Percentiles rank a stretch among this genome's conserved stretches.
Evolutionary conservation across 148 eudicot genomes (phyloP).

Genomic region (Nyssa sinensis): DNA sequence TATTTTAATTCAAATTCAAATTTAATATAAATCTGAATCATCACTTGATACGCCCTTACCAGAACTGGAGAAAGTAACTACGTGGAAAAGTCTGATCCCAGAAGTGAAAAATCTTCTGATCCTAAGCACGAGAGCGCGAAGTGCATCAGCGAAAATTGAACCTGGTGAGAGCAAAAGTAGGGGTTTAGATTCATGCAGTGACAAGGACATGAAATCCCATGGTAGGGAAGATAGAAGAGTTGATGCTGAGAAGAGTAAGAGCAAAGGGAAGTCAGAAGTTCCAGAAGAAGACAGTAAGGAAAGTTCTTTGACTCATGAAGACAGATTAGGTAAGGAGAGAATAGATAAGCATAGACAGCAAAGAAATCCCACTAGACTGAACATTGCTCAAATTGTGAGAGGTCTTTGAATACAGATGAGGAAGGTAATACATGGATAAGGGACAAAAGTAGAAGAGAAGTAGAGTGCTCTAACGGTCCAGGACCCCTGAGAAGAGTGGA

Average conservation of each 20-base stretch:
- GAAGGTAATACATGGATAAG: conserved; percentile 34
- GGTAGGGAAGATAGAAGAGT: conserved; percentile 49
- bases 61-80: conserved; percentile 30
- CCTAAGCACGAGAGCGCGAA: conserved; percentile 35
- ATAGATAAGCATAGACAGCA: conserved; percentile 43
- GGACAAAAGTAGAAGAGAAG: conserved; percentile 56
- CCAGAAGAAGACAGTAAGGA: conserved; percentile 43
- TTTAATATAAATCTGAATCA: too few species aligned
- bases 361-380: conserved; percentile 31
- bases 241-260: conserved; percentile 54
- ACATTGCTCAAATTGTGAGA: conserved; percentile 44
- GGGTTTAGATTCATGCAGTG: conserved; percentile 38
- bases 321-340: conserved; percentile 42
- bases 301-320: conserved; percentile 35
- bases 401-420: conserved; percentile 42
- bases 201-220: conserved; percentile 41
- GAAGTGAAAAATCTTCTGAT: conserved; percentile 31
- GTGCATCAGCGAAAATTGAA: conserved; percentile 32
- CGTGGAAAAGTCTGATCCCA: conserved; percentile 29
- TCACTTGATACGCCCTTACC: too few species aligned
- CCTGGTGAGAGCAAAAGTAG: conserved; percentile 26
- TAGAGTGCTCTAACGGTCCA: conserved; percentile 49
- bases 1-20: too few species aligned
- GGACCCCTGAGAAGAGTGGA: conserved; percentile 68
- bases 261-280: conserved; percentile 50